A percentile compares a stretch with the other conserved stretches of the same genome.
Conservation (phyloP, 2,329 filamentous ascomycete species). For the Geosmithia putterillii region DNA sequence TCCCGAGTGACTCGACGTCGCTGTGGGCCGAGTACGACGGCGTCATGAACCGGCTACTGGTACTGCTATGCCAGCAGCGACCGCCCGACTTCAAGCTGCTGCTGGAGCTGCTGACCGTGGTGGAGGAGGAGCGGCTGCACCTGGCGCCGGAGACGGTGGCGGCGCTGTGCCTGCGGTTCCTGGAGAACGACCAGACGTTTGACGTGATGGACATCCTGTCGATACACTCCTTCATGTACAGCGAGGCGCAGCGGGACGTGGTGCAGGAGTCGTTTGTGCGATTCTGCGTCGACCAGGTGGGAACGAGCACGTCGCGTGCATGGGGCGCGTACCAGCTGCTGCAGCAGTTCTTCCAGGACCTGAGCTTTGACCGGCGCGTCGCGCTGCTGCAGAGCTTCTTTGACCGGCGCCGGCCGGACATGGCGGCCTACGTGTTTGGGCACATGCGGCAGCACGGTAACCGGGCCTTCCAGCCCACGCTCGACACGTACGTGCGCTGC, state of each 20-base stretch:
- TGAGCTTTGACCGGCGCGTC: conserved; percentile 51
- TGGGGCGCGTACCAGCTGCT: conserved; percentile 58
- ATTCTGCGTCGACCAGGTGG: conserved; percentile 50
- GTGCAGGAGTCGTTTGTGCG: conserved; percentile 54
- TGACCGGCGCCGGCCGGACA: conserved; percentile 62
- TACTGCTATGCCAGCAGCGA: conserved; percentile 48
- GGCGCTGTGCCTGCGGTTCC: conserved; percentile 59
- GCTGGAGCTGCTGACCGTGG: conserved; percentile 57
- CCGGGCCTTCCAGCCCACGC: conserved; percentile 48
- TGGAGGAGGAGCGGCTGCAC: conserved; percentile 57
- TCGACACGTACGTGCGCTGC: conserved; percentile 65
- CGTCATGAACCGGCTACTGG: conserved; percentile 60
- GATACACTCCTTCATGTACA: conserved; percentile 58
- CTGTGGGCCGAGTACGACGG: conserved; percentile 38
- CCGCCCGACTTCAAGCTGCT: conserved; percentile 58
- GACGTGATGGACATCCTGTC: conserved; percentile 77
- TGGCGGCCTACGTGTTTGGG: conserved; percentile 77
- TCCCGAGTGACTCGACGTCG: conserved; percentile 14
- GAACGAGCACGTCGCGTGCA: conserved; percentile 47
- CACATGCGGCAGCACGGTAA: conserved; percentile 80
- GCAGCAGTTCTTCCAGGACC: conserved; percentile 52
- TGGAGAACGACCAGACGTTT: conserved; percentile 62
- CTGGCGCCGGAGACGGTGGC: conserved; percentile 66
- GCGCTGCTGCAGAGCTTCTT: conserved; percentile 77
- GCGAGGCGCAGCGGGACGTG: conserved; percentile 52